Evolutionary conservation across 176 grass and related monocot species (phyloP).

Genomic region (Secale cereale): DNA sequence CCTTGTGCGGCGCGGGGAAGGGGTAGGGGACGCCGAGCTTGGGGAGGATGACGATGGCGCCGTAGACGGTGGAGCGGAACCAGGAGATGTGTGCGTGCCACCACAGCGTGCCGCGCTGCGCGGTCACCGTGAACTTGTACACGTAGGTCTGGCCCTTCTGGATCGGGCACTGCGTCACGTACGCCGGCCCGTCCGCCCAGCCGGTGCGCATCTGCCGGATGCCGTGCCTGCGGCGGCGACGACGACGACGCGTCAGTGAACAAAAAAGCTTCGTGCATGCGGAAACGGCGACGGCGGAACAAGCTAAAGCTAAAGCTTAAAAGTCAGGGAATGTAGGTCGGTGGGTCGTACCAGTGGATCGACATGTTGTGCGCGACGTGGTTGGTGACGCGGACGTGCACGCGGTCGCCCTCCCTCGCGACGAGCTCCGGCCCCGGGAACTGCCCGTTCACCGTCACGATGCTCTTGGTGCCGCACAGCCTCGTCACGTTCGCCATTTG

Average conservation of each 20-base stretch:
- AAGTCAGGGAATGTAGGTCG: neutral
- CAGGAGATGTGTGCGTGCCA: conserved; percentile 90
- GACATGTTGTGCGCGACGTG: conserved; percentile 62
- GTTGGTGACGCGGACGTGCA: conserved; percentile 72
- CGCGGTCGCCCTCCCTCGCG: conserved; percentile 70
- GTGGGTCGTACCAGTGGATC: conserved; percentile 49
- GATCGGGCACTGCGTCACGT: conserved; percentile 86
- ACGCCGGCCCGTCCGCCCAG: conserved; percentile 78
- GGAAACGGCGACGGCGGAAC: neutral
- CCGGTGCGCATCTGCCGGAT: conserved; percentile 64
- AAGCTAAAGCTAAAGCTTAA: neutral
- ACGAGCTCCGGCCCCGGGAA: conserved; percentile 70
- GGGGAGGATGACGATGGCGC: conserved; percentile 67
- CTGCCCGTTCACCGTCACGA: conserved; percentile 76
- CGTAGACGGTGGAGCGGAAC: conserved; percentile 69
- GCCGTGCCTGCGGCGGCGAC: conserved; percentile 56
- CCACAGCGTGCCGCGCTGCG: conserved; percentile 80
- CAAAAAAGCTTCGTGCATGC: neutral
- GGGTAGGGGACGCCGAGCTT: conserved; percentile 67
- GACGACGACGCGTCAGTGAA: neutral
- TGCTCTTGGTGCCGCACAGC: conserved; percentile 64
- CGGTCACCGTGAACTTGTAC: conserved; percentile 69
- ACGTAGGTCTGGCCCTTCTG: conserved; percentile 67
- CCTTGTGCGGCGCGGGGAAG: conserved; percentile 54
- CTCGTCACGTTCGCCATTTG: conserved; percentile 64